Base-by-base conservation (phyloP, 441 rosid genomes). In the Populus hybrid region DNA sequence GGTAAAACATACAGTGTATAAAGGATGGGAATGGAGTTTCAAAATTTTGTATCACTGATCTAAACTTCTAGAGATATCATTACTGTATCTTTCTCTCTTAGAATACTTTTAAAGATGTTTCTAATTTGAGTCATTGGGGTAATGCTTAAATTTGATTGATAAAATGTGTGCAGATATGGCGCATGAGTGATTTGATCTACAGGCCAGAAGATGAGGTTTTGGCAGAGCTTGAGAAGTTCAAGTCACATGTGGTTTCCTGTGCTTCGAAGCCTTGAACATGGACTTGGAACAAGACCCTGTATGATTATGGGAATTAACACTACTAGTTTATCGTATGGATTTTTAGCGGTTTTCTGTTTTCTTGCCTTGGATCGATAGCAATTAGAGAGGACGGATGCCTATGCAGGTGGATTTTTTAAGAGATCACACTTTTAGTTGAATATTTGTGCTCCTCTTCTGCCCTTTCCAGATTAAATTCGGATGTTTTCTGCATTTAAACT, bases 171-270 rank as follows among this genome's bases (percentile, higher is more conserved):
- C 90, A 96, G 99, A 92, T 96, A 88, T 96, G 99, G 99, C 88
- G 99, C 36, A 94, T 96, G 99, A 93, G 89, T 73, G 99, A 96
- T 86, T 82, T 96, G 88, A 85, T 96, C 81, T 96, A 94, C 86
- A 83, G 98, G 83, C 98, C 99, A 0, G 94, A 96, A 76, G 98
- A 96, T 57, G 99, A 96, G 86, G 98, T 96, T 10, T 67, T 96
- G 80, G 87, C 88, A 4, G 99, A 96, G 88, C 90, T 96, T 72
- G 98, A 93, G 85, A 96, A 90, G 86, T 94, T 94, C 90, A 96
- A 96, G 87, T 85, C 98, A 0, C 97, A 94, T 71, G 92, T 96
- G 28, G 72, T 92, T 81, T 78, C 90, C 61, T 92, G 98, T 72
- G 84, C 90, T 10, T 77, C 91, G 32, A 88, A 91, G 86, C 76